Conservation (phyloP, 2,329 filamentous ascomycete species). For the Alternaria brassicae region DNA sequence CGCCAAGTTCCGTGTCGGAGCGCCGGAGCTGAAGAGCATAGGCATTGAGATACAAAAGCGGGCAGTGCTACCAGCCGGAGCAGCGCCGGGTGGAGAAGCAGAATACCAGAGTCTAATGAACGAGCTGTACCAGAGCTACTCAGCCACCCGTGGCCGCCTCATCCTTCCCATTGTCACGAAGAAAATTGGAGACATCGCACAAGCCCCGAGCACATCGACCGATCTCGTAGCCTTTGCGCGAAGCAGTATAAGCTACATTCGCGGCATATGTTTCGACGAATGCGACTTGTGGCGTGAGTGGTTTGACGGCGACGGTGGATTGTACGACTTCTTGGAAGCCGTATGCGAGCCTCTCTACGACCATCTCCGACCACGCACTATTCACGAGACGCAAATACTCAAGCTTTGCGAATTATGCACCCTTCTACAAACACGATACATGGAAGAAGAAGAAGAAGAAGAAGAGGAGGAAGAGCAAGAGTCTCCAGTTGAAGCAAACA, state of each 20-base stretch:
- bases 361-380: conserved; percentile 68
- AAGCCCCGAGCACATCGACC: conserved; percentile 66
- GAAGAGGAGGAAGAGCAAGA: conserved; percentile 58
- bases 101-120: conserved; percentile 72
- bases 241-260: conserved; percentile 69
- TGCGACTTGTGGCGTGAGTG: conserved; percentile 72
- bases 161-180: conserved; percentile 69
- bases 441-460: conserved; percentile 59
- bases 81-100: conserved; percentile 64
- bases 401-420: conserved; percentile 73
- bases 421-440: conserved; percentile 69
- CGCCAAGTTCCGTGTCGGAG: conserved; percentile 73
- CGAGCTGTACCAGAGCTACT: conserved; percentile 69
- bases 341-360: conserved; percentile 73
- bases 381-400: conserved; percentile 70
- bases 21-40: conserved; percentile 69
- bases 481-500: conserved; percentile 59
- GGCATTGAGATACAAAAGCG: conserved; percentile 73
- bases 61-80: conserved; percentile 66
- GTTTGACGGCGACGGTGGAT: conserved; percentile 67
- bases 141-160: conserved; percentile 64
- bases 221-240: conserved; percentile 71
- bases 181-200: conserved; percentile 64
- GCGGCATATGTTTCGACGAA: conserved; percentile 71
- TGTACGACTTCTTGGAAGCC: conserved; percentile 72